These are phyloP conservation scores for Cryomyces antarcticus DNA, from an alignment of 495 filamentous ascomycete genomes.

Conservation along the genomic window DNA sequence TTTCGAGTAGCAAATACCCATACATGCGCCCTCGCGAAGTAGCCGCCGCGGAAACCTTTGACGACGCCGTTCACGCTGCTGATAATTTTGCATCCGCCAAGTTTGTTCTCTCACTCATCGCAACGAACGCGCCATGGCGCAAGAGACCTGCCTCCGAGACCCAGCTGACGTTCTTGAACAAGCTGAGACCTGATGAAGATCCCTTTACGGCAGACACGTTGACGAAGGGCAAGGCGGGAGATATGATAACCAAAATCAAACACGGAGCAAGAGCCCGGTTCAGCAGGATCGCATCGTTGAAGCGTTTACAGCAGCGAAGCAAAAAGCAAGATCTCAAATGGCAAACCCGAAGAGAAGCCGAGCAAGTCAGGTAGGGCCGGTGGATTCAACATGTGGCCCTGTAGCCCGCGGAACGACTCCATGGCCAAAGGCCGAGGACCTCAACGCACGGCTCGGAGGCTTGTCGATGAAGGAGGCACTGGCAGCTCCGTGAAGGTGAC, in stretches of 20 bases:
- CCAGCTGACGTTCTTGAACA: constrained; percentile 58
- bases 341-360: no score
- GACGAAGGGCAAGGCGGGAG: constrained; percentile 63
- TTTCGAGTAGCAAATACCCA: constrained; percentile 22
- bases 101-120: constrained; percentile 39
- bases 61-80: constrained; percentile 56
- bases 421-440: no score
- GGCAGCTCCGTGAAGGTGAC: no score
- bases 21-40: constrained; percentile 48
- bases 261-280: constrained; percentile 57
- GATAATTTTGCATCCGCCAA: constrained; percentile 54
- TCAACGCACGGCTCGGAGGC: no score
- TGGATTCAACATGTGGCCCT: no score
- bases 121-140: constrained; percentile 44
- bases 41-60: constrained; percentile 35
- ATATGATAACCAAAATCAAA: constrained; percentile 85
- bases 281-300: no score
- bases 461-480: no score
- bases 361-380: no score
- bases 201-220: constrained; percentile 32
- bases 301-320: no score
- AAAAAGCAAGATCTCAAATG: no score
- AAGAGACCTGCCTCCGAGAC: constrained; percentile 37
- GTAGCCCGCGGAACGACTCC: no score
- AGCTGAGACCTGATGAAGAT: constrained; percentile 32